Conservation (phyloP, 345 rosid species). For the Lumnitzera littorea region DNA sequence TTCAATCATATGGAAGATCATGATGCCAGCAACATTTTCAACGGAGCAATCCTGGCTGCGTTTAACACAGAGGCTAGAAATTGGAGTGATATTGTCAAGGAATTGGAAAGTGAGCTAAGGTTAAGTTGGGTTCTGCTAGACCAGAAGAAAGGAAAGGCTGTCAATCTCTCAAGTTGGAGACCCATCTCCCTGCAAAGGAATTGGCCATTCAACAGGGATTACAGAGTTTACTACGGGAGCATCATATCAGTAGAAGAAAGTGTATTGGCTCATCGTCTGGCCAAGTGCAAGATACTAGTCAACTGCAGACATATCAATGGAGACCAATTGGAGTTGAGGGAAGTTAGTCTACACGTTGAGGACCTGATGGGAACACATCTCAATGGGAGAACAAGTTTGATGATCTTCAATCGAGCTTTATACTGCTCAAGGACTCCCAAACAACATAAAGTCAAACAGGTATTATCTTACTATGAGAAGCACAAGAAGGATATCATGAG, state of each 20-base stretch:
- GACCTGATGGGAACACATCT: conserved; percentile 16
- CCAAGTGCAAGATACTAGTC: conserved; percentile 15
- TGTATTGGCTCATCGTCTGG: conserved; percentile 13
- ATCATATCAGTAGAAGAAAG: conserved; percentile 17
- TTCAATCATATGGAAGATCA: background rate
- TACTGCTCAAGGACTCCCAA: conserved; percentile 14
- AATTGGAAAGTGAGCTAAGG: conserved; percentile 13
- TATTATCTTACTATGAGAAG: conserved; percentile 11
- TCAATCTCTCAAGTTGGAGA: conserved; percentile 28
- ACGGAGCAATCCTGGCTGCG: background rate
- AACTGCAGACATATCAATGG: conserved; percentile 12
- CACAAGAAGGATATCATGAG: conserved; percentile 12
- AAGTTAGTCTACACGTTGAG: conserved; percentile 24
- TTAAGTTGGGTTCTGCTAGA: conserved; percentile 33
- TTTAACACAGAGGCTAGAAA: background rate
- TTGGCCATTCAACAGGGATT: conserved; percentile 13
- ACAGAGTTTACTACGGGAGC: conserved; percentile 22
- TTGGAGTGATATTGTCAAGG: background rate
- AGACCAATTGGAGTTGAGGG: conserved; percentile 7
- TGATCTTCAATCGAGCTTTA: conserved; percentile 24
- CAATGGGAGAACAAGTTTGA: conserved; percentile 11
- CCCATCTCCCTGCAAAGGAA: conserved; percentile 17
- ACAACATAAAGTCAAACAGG: conserved; percentile 6
- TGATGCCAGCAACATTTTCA: background rate
- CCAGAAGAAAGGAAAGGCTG: conserved; percentile 27